Percentiles rank a stretch among this genome's conserved stretches.
These are phyloP conservation scores for Aethionema arabicum DNA, from an alignment of 345 rosid species.

Conservation along the genomic window DNA sequence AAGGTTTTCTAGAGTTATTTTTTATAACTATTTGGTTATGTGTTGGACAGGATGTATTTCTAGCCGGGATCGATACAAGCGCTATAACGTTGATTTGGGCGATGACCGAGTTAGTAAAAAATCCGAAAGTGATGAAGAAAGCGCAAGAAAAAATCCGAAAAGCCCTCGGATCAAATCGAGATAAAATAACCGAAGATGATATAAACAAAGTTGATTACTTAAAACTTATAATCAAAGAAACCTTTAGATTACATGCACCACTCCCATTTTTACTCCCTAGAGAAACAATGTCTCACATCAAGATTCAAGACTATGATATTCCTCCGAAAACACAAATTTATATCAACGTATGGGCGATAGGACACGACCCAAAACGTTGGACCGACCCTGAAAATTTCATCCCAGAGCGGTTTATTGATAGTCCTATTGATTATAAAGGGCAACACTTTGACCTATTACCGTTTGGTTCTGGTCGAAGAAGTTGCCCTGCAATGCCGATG, in stretches of 20 bases:
- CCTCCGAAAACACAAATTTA: constrained; percentile 46
- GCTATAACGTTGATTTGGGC: constrained; percentile 59
- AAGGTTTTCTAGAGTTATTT: too few relatives aligned
- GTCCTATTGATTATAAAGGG: constrained; percentile 45
- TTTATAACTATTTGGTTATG: too few relatives aligned
- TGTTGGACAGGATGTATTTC: constrained; percentile 48
- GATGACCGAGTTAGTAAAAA: constrained; percentile 55
- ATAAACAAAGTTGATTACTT: constrained; percentile 55
- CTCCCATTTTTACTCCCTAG: constrained; percentile 43
- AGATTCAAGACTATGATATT: constrained; percentile 43
- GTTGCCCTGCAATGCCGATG: constrained; percentile 45
- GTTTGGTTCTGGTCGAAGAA: constrained; percentile 58
- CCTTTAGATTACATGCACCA: constrained; percentile 61
- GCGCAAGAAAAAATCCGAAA: constrained; percentile 47
- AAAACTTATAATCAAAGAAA: constrained; percentile 57
- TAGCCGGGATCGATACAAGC: constrained; percentile 63
- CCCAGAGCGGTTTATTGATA: constrained; percentile 49
- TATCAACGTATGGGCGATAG: constrained; percentile 50
- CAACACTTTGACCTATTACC: constrained; percentile 44
- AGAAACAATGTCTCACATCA: constrained; percentile 45
- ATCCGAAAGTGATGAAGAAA: constrained; percentile 58
- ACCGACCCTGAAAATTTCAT: constrained; percentile 44
- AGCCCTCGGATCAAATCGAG: constrained; percentile 39
- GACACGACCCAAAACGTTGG: constrained; percentile 51
- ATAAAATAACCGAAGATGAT: constrained; percentile 50